phyloP scores from a whole-genome alignment of 176 grass and related monocot species.

The Oryza glumipatula region DNA sequence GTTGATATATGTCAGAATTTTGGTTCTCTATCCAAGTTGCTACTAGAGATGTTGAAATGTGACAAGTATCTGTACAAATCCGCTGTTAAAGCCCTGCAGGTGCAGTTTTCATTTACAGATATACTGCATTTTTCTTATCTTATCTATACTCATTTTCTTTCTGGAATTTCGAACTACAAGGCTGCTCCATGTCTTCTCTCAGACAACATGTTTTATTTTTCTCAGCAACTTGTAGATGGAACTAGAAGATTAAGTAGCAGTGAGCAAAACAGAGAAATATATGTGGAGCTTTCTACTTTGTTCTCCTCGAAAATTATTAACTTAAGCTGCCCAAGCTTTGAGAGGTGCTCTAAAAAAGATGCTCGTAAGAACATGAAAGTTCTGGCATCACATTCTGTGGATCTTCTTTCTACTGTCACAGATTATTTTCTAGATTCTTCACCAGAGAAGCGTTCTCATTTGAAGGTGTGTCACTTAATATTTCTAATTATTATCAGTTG shows the following conservation, averaged over 20 bases:
- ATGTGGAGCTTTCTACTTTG: constrained; percentile 43
- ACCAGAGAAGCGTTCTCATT: constrained; percentile 69
- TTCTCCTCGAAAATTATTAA: constrained; percentile 46
- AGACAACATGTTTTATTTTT: constrained; percentile 39
- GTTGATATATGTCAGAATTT: constrained; percentile 64
- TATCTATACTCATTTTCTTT: constrained; percentile 5
- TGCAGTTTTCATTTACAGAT: constrained; percentile 36
- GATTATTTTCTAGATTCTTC: constrained; percentile 71
- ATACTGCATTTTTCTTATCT: constrained; percentile 32
- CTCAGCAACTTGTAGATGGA: constrained; percentile 77
- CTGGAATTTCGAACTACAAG: constrained; percentile 16
- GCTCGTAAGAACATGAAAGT: constrained; percentile 70
- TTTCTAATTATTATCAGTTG: constrained; percentile 24
- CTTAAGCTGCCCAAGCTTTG: constrained; percentile 40
- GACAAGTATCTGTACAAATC: constrained; percentile 64
- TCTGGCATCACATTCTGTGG: constrained; percentile 62
- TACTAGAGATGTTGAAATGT: constrained; percentile 56
- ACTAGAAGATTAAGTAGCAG: constrained; percentile 56
- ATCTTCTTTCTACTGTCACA: constrained; percentile 67
- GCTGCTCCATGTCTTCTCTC: constrained; percentile 36
- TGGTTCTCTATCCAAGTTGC: constrained; percentile 68
- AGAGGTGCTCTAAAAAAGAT: constrained; percentile 66
- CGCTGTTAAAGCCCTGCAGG: constrained; percentile 76
- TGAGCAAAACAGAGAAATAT: constrained; percentile 55
- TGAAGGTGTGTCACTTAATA: constrained; percentile 63